These are phyloP conservation scores for Lachnellula hyalina DNA, from an alignment of 2,329 filamentous ascomycete species.

Conservation along the genomic window DNA sequence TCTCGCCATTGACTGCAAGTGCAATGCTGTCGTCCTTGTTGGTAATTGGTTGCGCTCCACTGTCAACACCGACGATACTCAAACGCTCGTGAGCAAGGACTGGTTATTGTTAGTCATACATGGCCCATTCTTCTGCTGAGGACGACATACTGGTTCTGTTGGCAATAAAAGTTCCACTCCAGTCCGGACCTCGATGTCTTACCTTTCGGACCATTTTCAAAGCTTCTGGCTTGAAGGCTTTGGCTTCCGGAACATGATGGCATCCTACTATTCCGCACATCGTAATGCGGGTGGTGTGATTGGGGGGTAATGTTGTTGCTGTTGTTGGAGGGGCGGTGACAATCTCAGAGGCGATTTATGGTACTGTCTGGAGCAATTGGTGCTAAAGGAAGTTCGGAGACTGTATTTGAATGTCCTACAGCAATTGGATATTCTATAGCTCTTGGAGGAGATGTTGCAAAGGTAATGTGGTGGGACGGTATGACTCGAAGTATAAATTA, in stretches of 20 bases:
- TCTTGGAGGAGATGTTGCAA: not conserved
- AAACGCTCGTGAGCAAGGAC: slow-evolving; percentile 96
- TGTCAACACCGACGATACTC: slow-evolving; percentile 92
- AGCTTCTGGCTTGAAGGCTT: slow-evolving; percentile 93
- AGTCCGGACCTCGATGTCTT: slow-evolving; percentile 95
- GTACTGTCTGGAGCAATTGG: not conserved
- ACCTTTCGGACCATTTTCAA: slow-evolving; percentile 95
- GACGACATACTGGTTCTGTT: slow-evolving; percentile 80
- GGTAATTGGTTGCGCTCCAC: slow-evolving; percentile 90
- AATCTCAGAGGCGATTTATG: not conserved
- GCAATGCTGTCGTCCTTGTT: slow-evolving; percentile 85
- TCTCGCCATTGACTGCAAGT: slow-evolving; percentile 97
- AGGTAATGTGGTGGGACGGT: not conserved
- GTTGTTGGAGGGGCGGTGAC: slow-evolving; percentile 2
- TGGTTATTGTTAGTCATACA: slow-evolving; percentile 35
- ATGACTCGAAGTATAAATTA: slow-evolving; percentile 6
- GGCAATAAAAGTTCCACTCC: slow-evolving; percentile 87
- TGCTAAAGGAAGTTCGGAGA: not conserved
- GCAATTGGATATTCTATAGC: not conserved
- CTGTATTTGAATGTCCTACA: not conserved
- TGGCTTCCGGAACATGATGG: slow-evolving; percentile 78
- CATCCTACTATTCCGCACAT: slow-evolving; percentile 21
- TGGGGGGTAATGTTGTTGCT: too few species aligned
- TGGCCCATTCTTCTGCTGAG: not conserved
- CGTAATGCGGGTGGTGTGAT: too few species aligned